phyloP scores from a whole-genome alignment of 1,284 basidiomycete species.

The Ceratobasidium papillatum region DNA sequence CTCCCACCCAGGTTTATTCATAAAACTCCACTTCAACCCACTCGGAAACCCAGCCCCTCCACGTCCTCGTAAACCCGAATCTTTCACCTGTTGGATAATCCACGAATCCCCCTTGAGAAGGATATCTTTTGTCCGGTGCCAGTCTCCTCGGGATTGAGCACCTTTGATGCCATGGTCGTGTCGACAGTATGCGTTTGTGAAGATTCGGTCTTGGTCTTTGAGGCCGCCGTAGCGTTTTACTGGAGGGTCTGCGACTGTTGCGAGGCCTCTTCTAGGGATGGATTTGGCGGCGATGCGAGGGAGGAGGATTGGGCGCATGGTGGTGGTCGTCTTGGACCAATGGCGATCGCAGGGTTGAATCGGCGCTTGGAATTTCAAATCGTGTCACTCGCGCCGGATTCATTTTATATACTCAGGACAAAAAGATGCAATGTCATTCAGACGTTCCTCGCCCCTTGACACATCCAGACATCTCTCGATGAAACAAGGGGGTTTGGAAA shows the following conservation, averaged over 20 bases:
- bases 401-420: not conserved
- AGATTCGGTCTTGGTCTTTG: conserved; percentile 93
- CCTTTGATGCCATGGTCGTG: conserved; percentile 92
- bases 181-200: conserved; percentile 84
- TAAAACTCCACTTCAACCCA: conserved; percentile 98
- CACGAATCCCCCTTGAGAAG: conserved; percentile 94
- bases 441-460: not conserved
- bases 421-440: not conserved
- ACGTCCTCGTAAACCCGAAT: conserved; percentile 93
- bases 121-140: conserved; percentile 98
- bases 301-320: conserved; percentile 28
- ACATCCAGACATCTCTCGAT: not conserved
- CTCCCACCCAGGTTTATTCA: conserved; percentile 99
- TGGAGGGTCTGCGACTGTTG: conserved; percentile 79
- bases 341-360: conserved; percentile 37
- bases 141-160: conserved; percentile 92
- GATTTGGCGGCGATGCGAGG: not conserved
- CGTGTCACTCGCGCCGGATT: not conserved
- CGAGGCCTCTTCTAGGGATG: conserved; percentile 55
- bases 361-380: conserved; percentile 3
- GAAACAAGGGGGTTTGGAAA: not conserved
- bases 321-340: conserved; percentile 18
- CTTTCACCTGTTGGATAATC: conserved; percentile 97
- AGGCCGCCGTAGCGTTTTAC: conserved; percentile 88
- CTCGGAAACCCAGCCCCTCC: conserved; percentile 98